Base-by-base conservation (phyloP, 805 yeast genomes). In the Yarrowia sp. region DNA sequence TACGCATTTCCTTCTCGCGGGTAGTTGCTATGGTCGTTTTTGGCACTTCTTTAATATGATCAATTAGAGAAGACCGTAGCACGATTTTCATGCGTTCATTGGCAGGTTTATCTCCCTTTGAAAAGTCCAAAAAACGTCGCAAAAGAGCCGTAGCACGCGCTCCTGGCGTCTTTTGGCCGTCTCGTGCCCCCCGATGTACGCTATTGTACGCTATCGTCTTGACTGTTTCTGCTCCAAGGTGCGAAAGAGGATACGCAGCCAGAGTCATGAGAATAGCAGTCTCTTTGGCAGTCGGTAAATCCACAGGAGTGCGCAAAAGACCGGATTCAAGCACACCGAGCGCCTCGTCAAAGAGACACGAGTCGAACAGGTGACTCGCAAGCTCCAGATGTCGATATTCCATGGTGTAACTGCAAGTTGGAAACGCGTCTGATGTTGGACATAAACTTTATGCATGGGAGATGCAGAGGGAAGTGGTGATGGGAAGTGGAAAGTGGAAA, bases 321-420 rank as follows among this genome's bases (percentile, higher is more conserved):
- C 61, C 61, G 7, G 11, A 6, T 14, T 54, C 46, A 5, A 54
- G 33, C 21, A 12, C 35, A 1, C 14, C 26, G 19, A 54, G 35
- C 8, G 61, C 61, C 35, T 54, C 61, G 19, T 54, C 61, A 17
- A 54, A 54, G 19, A 54, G 8, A 22, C 61, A 54, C 26, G 46
- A 54, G 17, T 17, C 43, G 9, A 54, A 17, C 3, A 38, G 35
- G 9, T 16, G 44, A 5, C 19, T 36, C 4, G 46, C 61, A 4
- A 54, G 46, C 19, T 24, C 61, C 28, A 19, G 33, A 8, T 24
- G 46, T 17, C 14, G 12, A 14, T 26, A 36, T 14, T 22, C 28
- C 46, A 54, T 54, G 7, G 40, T 22, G 35, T 24, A 7, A 26
- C 21, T 24, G 26, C 43, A n/a, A n/a, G 38, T 10, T 14, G 16